Conservation (phyloP, 169 alveolate genomes). For the Amoebophrya sp. region DNA sequence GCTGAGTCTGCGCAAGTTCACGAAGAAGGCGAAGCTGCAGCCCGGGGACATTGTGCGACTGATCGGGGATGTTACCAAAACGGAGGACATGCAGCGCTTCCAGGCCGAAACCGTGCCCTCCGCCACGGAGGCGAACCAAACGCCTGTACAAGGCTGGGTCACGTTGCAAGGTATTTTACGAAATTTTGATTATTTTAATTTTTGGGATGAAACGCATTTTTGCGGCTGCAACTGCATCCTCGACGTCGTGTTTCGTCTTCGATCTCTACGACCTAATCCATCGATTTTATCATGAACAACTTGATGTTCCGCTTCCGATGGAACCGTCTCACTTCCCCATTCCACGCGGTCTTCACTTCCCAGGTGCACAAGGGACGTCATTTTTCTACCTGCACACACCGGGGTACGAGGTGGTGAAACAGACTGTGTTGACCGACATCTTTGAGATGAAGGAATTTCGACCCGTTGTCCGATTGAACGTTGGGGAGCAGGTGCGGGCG, state of each 20-base stretch:
- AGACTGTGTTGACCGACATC: not conserved
- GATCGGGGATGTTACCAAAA: not conserved
- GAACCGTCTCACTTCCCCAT: too few species aligned
- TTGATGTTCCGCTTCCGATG: too few species aligned
- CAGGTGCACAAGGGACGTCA: not conserved
- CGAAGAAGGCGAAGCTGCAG: not conserved
- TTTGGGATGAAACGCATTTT: too few species aligned
- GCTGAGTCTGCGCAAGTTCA: not conserved
- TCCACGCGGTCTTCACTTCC: too few species aligned
- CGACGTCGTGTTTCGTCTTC: too few species aligned
- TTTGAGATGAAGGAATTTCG: not conserved
- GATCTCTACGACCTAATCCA: too few species aligned
- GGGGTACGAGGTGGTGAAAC: not conserved
- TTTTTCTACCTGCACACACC: not conserved
- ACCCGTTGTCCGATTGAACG: not conserved
- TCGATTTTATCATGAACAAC: too few species aligned
- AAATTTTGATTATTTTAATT: too few species aligned
- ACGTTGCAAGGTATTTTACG: not conserved
- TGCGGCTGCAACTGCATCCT: too few species aligned
- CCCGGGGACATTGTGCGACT: not conserved
- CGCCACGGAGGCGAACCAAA: not conserved
- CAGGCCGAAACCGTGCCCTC: not conserved
- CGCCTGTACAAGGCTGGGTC: not conserved
- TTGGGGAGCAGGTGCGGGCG: not conserved
- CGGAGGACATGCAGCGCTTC: not conserved